A percentile compares a stretch with the other conserved stretches of the same genome.
Conservation (phyloP, 768 basidiomycete species). For the Pleurotus pulmonarius region DNA sequence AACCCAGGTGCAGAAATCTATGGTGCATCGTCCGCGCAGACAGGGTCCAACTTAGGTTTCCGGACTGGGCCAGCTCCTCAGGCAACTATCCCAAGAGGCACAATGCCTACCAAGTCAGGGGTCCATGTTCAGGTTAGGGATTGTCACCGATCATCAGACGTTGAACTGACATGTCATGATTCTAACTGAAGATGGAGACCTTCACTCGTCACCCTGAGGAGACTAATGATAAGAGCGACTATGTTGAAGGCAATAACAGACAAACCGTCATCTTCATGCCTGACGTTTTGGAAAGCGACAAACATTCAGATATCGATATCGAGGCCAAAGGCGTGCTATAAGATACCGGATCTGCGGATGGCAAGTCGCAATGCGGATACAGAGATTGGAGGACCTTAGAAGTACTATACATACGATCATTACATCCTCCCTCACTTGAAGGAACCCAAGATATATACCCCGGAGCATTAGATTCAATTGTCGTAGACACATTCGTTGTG, state of each 20-base stretch:
- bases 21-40: slow-evolving; percentile 2
- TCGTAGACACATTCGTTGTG: no score
- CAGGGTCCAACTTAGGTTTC: slow-evolving; percentile 1
- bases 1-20: background rate
- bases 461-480: no score
- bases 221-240: background rate
- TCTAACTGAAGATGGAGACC: slow-evolving; percentile 3
- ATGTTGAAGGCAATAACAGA: background rate
- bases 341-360: background rate
- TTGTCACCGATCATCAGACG: background rate
- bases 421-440: no score
- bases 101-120: slow-evolving; percentile 3
- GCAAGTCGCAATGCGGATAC: background rate
- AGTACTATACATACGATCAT: background rate
- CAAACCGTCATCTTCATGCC: slow-evolving; percentile 7
- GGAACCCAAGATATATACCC: no score
- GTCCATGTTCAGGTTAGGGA: slow-evolving; percentile 4
- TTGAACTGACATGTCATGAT: slow-evolving; percentile 2
- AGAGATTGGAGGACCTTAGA: no score
- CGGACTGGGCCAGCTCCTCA: background rate
- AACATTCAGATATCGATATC: slow-evolving; percentile 3
- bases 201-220: slow-evolving; percentile 11
- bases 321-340: slow-evolving; percentile 3
- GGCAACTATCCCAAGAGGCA: background rate
- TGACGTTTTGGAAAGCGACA: slow-evolving; percentile 1